phyloP scores from a whole-genome alignment of 2,329 filamentous ascomycete genomes.

The Cladosporium cucumerinum region DNA sequence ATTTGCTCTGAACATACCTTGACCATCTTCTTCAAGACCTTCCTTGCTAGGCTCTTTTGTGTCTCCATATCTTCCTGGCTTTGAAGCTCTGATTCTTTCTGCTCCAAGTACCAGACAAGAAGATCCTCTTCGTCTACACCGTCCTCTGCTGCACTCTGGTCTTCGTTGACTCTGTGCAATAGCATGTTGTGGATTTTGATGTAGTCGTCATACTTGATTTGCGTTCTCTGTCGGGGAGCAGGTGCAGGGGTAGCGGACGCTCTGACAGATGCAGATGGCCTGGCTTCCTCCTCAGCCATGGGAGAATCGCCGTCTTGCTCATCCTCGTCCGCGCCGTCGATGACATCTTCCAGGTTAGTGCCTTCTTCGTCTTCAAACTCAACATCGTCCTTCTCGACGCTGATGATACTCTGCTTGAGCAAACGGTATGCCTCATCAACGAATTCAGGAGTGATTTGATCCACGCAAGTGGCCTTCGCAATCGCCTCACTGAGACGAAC shows the following conservation, averaged over 20 bases:
- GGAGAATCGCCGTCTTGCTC: slow-evolving; percentile 46
- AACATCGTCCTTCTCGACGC: slow-evolving; percentile 94
- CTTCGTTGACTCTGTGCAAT: slow-evolving; percentile 77
- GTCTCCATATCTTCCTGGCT: slow-evolving; percentile 75
- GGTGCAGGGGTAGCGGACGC: slow-evolving; percentile 42
- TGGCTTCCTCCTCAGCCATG: slow-evolving; percentile 45
- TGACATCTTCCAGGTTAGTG: slow-evolving; percentile 49
- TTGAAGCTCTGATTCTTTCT: slow-evolving; percentile 78
- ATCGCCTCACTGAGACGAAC: slow-evolving; percentile 97
- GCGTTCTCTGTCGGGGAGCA: slow-evolving; percentile 62
- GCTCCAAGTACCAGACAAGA: slow-evolving; percentile 85
- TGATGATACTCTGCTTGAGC: slow-evolving; percentile 91
- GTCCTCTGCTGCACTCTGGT: slow-evolving; percentile 71
- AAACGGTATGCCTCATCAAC: slow-evolving; percentile 91
- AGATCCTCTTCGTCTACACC: slow-evolving; percentile 82
- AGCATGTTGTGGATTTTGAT: slow-evolving; percentile 84
- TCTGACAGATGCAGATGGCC: slow-evolving; percentile 40
- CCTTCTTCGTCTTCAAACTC: slow-evolving; percentile 79
- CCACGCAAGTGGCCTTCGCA: slow-evolving; percentile 93
- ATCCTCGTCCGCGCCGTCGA: slow-evolving; percentile 40
- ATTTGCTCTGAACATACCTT: slow-evolving; percentile 62
- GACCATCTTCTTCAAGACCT: slow-evolving; percentile 93
- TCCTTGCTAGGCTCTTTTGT: slow-evolving; percentile 69
- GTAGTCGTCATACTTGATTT: slow-evolving; percentile 94
- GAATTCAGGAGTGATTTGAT: slow-evolving; percentile 79